Base-by-base conservation (phyloP, 257 asterid genomes). In the Solanum phureja region DNA sequence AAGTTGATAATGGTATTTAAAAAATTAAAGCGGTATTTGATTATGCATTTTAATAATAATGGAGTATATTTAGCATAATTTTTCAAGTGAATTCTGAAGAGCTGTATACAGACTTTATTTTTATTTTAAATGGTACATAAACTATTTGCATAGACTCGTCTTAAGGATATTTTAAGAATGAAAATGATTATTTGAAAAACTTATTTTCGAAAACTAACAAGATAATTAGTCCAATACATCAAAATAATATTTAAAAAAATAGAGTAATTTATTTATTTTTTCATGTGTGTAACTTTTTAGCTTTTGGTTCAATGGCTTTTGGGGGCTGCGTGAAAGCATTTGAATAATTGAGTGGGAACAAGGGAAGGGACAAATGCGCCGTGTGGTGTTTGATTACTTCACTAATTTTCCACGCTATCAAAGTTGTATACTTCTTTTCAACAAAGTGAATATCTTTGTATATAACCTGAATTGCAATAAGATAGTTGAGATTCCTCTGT, bases 21-120 rank as follows among this genome's bases (percentile, higher is more conserved):
- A 66, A 68, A 68, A 0, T 5, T 64, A 24, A 31, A 16, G 0
- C 1, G 4, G 12, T 31, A 27, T 7, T 71, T 33, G 14, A 29
- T 1, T 71, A 71, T 14, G n/a, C 0, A 71, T 27, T 29, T 29
- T 0, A 62, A 62, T 23, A 2, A 52, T 64, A 11, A 66, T n/a
- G 3, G 0, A 62, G 11, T 11, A 5, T 66, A 66, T 24, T 24
- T 2, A 24, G 9, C 0, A 0, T 66, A 2, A 66, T 24, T 5
- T 11, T 27, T 11, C 1, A 11, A n/a, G 4, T 66, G 8, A 66
- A n/a, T 24, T 66, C 0, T 24, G 0, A 24, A 24, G 6, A 24
- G 2, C 0, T 66, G 1, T 11, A 24, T n/a, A 66, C 7, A 24
- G 0, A 66, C 0, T 66, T 11, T 11, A 11, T 5, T 24, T 0